Evolutionary conservation across 2,329 filamentous ascomycete species (phyloP), one percentile per base, ranked within the genome.

Genomic region (Periconia sp.): DNA sequence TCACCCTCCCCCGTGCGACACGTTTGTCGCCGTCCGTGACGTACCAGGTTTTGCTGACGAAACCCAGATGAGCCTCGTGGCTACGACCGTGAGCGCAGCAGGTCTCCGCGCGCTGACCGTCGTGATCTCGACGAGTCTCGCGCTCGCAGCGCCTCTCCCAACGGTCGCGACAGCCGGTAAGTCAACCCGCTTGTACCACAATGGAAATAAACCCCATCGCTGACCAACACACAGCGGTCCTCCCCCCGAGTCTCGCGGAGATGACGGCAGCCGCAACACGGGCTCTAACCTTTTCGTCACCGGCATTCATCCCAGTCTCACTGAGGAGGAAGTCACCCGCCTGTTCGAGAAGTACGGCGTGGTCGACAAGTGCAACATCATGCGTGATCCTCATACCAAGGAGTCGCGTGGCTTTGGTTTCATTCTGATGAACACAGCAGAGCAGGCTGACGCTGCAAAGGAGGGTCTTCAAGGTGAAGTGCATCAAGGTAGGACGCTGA

Each of bases 241-340:
- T 45, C 76, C 77, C 41, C 73, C 76, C 46, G 77, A 78, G 60
- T 71, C 76, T 55, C 77, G 77, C 61, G 70, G 75, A 58, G 82
- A 95, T 65, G 90, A 94, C 64, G 89, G 89, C 64, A 88, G 92
- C 59, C 74, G 89, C 71, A 99, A 99, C 79, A 90, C 92, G 59
- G 94, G 94, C 65, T 97, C 94, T 63, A 99, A 99, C 81, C 89
- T 99, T 55, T 99, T 99, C 76, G 94, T 99, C 63, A 99, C 94
- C 60, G 94, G 94, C 66, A 99, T 99, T 63, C 92, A 97, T 75
- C 94, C 94, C 53, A 90, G 90, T 68, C 85, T 99, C 62, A 87
- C 85, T 45, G 94, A 99, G 76, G 84, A 87, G 15, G 94, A 97
- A 73, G 91, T 99, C 57, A 89, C 90, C 50, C 92, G 92, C 74